Evolutionary conservation across 305 asterid species (phyloP).

Genomic region (Fraxinus xanthoxyloides): DNA sequence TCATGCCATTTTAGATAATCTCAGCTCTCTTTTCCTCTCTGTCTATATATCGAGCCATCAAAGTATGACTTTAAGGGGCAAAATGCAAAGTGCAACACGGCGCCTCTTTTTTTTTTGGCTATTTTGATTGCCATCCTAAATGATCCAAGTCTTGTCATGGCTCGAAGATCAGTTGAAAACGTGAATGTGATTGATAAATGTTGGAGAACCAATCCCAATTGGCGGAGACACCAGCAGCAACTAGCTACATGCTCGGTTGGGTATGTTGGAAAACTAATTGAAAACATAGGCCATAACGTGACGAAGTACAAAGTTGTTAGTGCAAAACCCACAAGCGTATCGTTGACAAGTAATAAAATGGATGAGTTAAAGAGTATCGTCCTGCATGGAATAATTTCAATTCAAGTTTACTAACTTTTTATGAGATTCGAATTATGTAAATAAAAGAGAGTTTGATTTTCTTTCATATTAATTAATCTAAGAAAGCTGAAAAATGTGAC

Average conservation of each 20-base stretch:
- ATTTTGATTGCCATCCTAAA: conserved; percentile 28
- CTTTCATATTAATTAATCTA: no score
- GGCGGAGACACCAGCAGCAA: conserved; percentile 55
- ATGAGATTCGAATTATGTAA: no score
- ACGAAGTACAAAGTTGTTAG: conserved; percentile 46
- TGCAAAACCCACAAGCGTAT: no score
- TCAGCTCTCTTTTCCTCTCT: background rate
- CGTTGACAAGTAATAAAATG: no score
- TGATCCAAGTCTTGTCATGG: conserved; percentile 15
- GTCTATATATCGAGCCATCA: background rate
- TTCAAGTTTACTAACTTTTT: no score
- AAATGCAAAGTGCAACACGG: conserved; percentile 27
- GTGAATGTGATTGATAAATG: conserved; percentile 65
- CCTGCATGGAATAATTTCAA: no score
- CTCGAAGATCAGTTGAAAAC: conserved; percentile 15
- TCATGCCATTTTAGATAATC: background rate
- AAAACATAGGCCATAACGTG: conserved; percentile 45
- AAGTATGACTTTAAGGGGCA: conserved; percentile 26
- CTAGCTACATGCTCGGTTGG: conserved; percentile 71
- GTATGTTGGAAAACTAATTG: conserved; percentile 59
- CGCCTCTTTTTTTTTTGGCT: conserved; percentile 24
- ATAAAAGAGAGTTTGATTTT: no score
- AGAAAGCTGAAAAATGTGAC: no score
- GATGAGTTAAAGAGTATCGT: no score
- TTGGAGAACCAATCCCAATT: conserved; percentile 56